Percentiles rank a stretch among this genome's conserved stretches.
These are phyloP conservation scores for Pseudotulostoma volvatum DNA, from an alignment of 495 filamentous ascomycete genomes.

Conservation along the genomic window DNA sequence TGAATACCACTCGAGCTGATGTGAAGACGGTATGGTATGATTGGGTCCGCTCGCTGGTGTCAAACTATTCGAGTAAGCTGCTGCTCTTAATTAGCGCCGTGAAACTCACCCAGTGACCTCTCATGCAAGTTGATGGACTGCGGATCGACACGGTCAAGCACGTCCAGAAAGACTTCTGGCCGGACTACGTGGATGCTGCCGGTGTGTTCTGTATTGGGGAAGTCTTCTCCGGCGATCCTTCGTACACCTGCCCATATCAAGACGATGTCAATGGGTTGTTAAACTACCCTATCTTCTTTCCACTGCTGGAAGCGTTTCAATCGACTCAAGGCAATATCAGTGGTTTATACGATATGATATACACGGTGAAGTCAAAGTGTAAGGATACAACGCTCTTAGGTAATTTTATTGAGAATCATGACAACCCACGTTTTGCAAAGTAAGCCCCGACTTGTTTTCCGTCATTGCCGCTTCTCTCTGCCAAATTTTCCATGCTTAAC, in stretches of 20 bases:
- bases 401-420: slow-evolving; percentile 69
- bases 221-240: slow-evolving; percentile 44
- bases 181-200: slow-evolving; percentile 43
- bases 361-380: slow-evolving; percentile 37
- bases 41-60: slow-evolving; percentile 50
- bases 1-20: slow-evolving; percentile 43
- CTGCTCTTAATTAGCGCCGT: too few species aligned
- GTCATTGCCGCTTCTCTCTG: neutral
- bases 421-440: slow-evolving; percentile 50
- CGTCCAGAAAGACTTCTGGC: slow-evolving; percentile 54
- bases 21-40: slow-evolving; percentile 43
- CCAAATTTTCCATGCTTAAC: neutral
- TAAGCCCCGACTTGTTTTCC: slow-evolving; percentile 7
- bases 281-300: slow-evolving; percentile 47
- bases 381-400: slow-evolving; percentile 48
- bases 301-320: slow-evolving; percentile 44
- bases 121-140: slow-evolving; percentile 46
- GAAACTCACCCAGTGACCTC: too few species aligned
- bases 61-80: slow-evolving; percentile 44
- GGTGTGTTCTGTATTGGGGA: slow-evolving; percentile 60
- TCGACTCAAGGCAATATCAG: slow-evolving; percentile 41
- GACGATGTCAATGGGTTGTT: slow-evolving; percentile 40
- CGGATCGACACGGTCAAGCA: slow-evolving; percentile 63
- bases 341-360: slow-evolving; percentile 41
- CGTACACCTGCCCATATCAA: slow-evolving; percentile 51